Evolutionary conservation across 495 filamentous ascomycete genomes (phyloP), one percentile per base, ranked within the genome.

Genomic region (Podospora didyma): DNA sequence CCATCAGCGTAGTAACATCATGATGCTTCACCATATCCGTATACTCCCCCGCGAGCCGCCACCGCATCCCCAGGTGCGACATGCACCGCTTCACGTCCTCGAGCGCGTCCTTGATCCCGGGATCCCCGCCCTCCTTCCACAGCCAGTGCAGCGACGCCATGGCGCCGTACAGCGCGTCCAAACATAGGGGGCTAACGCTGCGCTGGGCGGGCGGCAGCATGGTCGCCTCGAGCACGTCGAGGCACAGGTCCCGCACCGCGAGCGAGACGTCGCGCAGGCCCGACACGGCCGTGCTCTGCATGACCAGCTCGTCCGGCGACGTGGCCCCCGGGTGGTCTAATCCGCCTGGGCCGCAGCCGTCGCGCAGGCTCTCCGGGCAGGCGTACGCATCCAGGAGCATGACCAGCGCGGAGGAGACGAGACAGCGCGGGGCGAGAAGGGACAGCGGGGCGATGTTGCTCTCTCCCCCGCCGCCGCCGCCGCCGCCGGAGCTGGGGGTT

Each of bases 71-170:
- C 26, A 64, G 14, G 31, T 53, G 23, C 24, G 22, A 19, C 10
- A 64, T 26, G n/a, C 58, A 51, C 17, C 24, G 20, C 41, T 39
- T 48, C 22, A 64, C 44, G 26, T 64, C 59, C 46, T 58, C 57
- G 16, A 59, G 31, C 11, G 54, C 64, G 9, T 21, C 42, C 23
- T 45, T n/a, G 0, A 60, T 37, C 20, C 49, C 51, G 2, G 26
- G 23, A 22, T 61, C 50, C 7, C 66, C 66, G 16, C 54, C 48
- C 51, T 69, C 66, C 49, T 62, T 66, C 57, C 59, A 62, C 49
- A 69, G 47, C 66, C 66, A 69, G 21, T 57, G 59, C 45, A 64
- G 51, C 28, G 57, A 61, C 23, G 61, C 61, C 46, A 62, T 41
- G 9, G 56, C 54, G 3, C 46, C 47, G 53, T 69, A 69, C 7